Base-by-base conservation (phyloP, 345 rosid genomes). In the Turritis glabra region DNA sequence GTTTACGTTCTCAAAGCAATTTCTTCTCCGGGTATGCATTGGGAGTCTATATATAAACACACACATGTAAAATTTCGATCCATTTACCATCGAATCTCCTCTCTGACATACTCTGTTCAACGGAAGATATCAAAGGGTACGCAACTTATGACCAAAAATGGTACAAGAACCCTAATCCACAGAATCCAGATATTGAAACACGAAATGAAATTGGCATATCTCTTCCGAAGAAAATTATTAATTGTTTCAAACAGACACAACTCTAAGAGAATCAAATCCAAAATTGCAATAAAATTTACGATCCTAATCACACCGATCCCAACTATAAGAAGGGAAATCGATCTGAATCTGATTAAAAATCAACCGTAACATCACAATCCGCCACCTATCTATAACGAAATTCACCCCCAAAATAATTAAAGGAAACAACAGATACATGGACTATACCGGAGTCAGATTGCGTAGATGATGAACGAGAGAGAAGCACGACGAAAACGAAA, bases 41-140 rank as follows among this genome's bases (percentile, higher is more conserved):
- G 17, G 6, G 35, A 58, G 22, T 47, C 59, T 48, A 14, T 7
- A 19, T 2, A 21, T 14, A 58, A 8, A 61, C 13, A 61, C 1
- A 25, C n/a, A 48, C 29, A 51, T 21, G 44, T 50, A 6, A 21
- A 12, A 0, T 5, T 27, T 19, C 19, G 8, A 63, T 46, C 46
- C 18, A n/a, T 2, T 57, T 15, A 17, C 3, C 5, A 57, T 15
- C 8, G 21, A 14, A 57, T 57, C 18, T 30, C 2, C 3, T 21
- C 14, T 54, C 19, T 40, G 5, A 7, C 27, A n/a, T n/a, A 7
- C n/a, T 61, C 47, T 12, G 11, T 12, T 8, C 26, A 76, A 19
- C 6, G 22, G 12, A 75, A 43, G 7, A 7, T 12, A 79, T 52
- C 55, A 79, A 62, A 70, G 57, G 79, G 83, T 61, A 40, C 18